phyloP scores from a whole-genome alignment of 1,139 yeast species.

The Magnusiomyces suaveolens region DNA sequence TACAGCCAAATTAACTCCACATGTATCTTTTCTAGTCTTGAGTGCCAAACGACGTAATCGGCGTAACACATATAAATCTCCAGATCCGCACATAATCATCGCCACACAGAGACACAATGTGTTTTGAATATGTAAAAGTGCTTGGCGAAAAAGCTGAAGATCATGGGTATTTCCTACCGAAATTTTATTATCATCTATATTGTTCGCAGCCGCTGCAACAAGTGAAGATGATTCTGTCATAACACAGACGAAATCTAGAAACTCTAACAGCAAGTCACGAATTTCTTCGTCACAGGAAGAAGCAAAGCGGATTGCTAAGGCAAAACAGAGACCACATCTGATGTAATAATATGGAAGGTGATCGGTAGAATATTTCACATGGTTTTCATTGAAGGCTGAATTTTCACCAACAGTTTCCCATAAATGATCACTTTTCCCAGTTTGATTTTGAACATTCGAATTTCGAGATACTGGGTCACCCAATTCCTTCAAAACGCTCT shows the following conservation, averaged over 20 bases:
- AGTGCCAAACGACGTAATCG: constrained; percentile 63
- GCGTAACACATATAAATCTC: constrained; percentile 70
- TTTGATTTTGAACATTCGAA: background rate
- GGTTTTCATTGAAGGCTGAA: constrained; percentile 43
- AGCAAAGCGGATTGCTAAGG: constrained; percentile 69
- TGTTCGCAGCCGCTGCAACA: background rate
- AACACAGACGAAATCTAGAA: constrained; percentile 52
- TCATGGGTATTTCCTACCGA: constrained; percentile 39
- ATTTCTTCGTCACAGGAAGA: constrained; percentile 54
- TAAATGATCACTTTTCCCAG: background rate
- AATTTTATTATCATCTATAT: background rate
- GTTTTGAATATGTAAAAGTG: constrained; percentile 51
- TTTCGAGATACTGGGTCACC: background rate
- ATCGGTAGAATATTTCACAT: constrained; percentile 33
- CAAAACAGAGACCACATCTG: constrained; percentile 64
- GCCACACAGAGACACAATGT: constrained; percentile 56
- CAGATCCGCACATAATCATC: constrained; percentile 82
- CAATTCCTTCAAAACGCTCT: background rate
- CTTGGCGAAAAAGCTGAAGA: constrained; percentile 47
- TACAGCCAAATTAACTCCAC: constrained; percentile 69
- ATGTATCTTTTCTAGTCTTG: constrained; percentile 41
- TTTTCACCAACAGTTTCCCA: constrained; percentile 53
- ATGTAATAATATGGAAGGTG: constrained; percentile 56
- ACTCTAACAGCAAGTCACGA: constrained; percentile 43
- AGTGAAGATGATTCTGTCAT: constrained; percentile 34